Evolutionary conservation across 495 filamentous ascomycete species (phyloP).

Genomic region (Aspergillus cavernicola): DNA sequence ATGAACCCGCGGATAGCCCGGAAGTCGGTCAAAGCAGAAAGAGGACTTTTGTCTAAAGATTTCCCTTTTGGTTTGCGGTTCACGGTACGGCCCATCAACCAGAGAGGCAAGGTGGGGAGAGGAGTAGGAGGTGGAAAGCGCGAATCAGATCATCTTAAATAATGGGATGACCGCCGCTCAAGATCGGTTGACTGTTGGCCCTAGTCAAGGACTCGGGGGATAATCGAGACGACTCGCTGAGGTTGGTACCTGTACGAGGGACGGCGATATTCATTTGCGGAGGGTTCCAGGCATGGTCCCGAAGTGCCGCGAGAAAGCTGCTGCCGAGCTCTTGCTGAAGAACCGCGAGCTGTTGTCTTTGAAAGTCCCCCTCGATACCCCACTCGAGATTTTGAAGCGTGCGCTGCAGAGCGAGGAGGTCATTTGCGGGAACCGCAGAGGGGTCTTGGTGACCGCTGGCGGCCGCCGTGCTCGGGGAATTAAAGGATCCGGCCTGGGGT

Average conservation of each 20-base stretch:
- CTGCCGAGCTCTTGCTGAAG: constrained; percentile 78
- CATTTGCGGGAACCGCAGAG: constrained; percentile 13
- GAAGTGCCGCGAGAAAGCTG: constrained; percentile 79
- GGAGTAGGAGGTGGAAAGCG: too few species aligned
- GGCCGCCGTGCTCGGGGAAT: constrained; percentile 23
- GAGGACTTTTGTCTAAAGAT: constrained; percentile 14
- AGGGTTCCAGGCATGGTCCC: constrained; percentile 66
- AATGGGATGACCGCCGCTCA: constrained; percentile 49
- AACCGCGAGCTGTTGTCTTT: constrained; percentile 79
- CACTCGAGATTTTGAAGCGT: constrained; percentile 45
- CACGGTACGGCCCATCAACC: not conserved
- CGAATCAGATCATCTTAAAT: constrained; percentile 35
- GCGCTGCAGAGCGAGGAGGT: constrained; percentile 13
- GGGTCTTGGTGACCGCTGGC: constrained; percentile 17
- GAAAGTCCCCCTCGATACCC: constrained; percentile 70
- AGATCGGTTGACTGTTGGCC: constrained; percentile 45
- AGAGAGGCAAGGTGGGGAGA: not conserved
- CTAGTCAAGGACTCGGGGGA: constrained; percentile 35
- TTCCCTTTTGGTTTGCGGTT: not conserved
- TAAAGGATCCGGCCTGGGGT: constrained; percentile 30
- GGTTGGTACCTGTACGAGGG: constrained; percentile 29
- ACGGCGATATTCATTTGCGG: constrained; percentile 29
- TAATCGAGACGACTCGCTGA: constrained; percentile 36
- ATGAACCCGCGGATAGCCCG: constrained; percentile 4
- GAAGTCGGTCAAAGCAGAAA: constrained; percentile 7